Conservation (phyloP, 75 land plant species). For the Pseudotsuga menziesii region DNA sequence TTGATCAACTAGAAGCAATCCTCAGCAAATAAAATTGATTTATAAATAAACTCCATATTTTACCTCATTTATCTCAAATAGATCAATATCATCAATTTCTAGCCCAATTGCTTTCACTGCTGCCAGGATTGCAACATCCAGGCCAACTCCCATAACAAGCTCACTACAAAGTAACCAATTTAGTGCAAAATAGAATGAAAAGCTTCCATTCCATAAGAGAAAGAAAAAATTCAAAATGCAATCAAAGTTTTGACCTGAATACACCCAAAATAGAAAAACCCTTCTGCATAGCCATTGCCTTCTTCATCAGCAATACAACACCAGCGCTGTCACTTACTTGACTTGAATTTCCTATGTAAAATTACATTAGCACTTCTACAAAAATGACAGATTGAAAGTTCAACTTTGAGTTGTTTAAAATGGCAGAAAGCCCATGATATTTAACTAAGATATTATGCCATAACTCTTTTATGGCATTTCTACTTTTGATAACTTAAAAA, state of each 20-base stretch:
- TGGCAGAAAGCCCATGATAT: constrained; percentile 1
- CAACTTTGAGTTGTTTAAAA: not conserved
- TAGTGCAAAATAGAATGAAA: not conserved
- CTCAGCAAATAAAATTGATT: not conserved
- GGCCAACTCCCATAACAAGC: constrained; percentile 85
- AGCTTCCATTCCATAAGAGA: not conserved
- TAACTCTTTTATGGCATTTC: no score
- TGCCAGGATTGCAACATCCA: constrained; percentile 93
- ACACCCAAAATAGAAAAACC: constrained; percentile 89
- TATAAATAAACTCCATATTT: not conserved
- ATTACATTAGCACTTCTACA: not conserved
- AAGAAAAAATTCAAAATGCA: constrained; percentile 3
- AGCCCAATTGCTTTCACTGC: constrained; percentile 88
- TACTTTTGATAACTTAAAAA: not conserved
- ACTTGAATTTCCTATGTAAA: constrained; percentile 73
- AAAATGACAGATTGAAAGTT: not conserved
- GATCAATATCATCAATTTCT: constrained; percentile 74
- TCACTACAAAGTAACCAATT: not conserved
- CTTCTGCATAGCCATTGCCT: constrained; percentile 61
- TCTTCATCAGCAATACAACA: constrained; percentile 90
- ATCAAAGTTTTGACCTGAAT: constrained; percentile 53
- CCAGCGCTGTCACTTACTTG: constrained; percentile 99
- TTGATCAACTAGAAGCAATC: not conserved
- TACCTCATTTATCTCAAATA: constrained; percentile 97
- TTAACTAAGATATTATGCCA: no score